Conservation (phyloP, 1,284 basidiomycete genomes). For the Microstroma glucosiphilum region DNA sequence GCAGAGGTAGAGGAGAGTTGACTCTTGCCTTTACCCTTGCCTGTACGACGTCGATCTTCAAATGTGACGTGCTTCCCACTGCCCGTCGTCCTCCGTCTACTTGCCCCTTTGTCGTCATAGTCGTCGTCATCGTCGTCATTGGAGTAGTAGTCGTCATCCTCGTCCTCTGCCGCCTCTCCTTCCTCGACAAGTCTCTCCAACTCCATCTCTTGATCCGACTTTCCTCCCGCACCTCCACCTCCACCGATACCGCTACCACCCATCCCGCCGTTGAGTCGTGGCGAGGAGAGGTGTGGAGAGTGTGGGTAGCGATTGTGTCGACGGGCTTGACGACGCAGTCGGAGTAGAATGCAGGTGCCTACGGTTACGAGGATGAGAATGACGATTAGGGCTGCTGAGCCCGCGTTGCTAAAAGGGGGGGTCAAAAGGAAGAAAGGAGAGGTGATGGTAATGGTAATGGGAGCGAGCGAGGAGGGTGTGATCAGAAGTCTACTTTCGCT, state of each 20-base stretch:
- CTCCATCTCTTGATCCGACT: slow-evolving; percentile 17
- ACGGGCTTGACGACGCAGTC: slow-evolving; percentile 55
- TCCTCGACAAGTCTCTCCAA: slow-evolving; percentile 26
- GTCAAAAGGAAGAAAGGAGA: background rate
- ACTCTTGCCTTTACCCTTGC: background rate
- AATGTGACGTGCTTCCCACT: background rate
- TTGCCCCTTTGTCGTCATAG: too few species aligned
- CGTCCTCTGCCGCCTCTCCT: slow-evolving; percentile 14
- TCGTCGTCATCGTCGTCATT: slow-evolving; percentile 34
- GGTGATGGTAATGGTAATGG: too few species aligned
- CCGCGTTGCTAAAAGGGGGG: slow-evolving; percentile 6
- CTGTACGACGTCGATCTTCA: too few species aligned
- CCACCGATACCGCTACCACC: slow-evolving; percentile 59
- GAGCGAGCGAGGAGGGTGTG: background rate
- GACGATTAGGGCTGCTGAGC: slow-evolving; percentile 10
- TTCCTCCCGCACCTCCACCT: slow-evolving; percentile 49
- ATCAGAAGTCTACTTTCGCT: background rate
- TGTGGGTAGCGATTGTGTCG: slow-evolving; percentile 9
- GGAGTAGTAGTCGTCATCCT: slow-evolving; percentile 1
- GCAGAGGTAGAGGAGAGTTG: background rate
- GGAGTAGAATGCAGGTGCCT: slow-evolving; percentile 68
- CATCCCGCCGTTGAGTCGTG: slow-evolving; percentile 21
- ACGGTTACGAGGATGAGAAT: slow-evolving; percentile 64
- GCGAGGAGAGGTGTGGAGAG: too few species aligned
- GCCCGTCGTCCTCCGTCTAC: too few species aligned